Conservation (phyloP, 1,284 basidiomycete genomes). For the Pseudozyma sp. region DNA sequence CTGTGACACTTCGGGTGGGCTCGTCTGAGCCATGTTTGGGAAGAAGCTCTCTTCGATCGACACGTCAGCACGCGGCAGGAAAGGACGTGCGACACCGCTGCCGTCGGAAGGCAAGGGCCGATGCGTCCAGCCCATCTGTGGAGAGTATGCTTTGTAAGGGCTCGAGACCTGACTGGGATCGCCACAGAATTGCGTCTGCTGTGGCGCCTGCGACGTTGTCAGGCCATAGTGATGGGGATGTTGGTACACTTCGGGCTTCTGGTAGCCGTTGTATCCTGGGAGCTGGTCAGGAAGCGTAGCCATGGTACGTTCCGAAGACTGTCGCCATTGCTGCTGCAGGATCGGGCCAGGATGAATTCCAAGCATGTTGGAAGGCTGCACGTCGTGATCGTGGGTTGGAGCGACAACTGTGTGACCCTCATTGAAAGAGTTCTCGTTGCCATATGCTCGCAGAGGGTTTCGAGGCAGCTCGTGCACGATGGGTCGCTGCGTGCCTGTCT, state of each 20-base stretch:
- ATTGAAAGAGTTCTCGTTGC: not conserved
- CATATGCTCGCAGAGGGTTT: constrained; percentile 20
- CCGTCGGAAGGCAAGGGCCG: too few relatives aligned
- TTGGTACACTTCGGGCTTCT: constrained; percentile 4
- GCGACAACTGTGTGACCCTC: not conserved
- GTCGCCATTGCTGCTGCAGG: constrained; percentile 18
- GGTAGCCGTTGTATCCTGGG: not conserved
- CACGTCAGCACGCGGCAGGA: not conserved
- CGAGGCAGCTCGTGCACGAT: constrained; percentile 15
- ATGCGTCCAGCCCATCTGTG: constrained; percentile 7
- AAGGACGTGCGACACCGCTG: not conserved
- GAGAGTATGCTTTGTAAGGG: constrained; percentile 22
- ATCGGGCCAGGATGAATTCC: constrained; percentile 20
- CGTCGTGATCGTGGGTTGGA: not conserved
- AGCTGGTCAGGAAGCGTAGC: not conserved
- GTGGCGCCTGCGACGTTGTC: constrained; percentile 5
- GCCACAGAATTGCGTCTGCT: not conserved
- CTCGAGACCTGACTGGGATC: constrained; percentile 3
- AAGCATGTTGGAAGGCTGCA: constrained; percentile 13
- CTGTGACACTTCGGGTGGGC: not conserved
- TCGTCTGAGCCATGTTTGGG: constrained; percentile 14
- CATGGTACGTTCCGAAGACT: constrained; percentile 2
- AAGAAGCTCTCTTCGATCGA: constrained; percentile 4
- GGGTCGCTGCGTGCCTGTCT: constrained; percentile 11
- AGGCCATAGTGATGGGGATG: not conserved